Base-by-base conservation (phyloP, 192 early-diverging fungal species). In the Coemansia sp. region DNA sequence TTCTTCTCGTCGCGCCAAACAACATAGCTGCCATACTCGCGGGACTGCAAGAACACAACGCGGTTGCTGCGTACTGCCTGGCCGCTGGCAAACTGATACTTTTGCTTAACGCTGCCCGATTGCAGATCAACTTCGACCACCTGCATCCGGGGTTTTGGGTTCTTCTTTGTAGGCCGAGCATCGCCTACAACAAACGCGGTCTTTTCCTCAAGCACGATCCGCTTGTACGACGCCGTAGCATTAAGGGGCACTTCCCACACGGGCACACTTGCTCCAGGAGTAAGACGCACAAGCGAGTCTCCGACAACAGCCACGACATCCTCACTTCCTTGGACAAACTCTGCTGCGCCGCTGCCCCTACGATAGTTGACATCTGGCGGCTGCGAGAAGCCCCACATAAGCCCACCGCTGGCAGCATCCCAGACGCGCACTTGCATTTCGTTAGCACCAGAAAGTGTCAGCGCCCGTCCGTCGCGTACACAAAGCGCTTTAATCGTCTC, bases 401-500 rank as follows among this genome's bases (percentile, higher is more conserved):
- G 47, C 6, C 39, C 23, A 8, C 61, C 66, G 10, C 44, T 63
- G 24, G 48, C 33, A 4, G 55, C 48, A 25, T 73, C 53, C 74
- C 80, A 83, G 73, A 87, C 87, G 25, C 65, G 76, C 66, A 68
- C 67, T 7, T 59, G 55, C 12, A 66, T 46, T 10, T 51, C 55
- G 57, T 51, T 63, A 21, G 8, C 33, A 6, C 65, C 59, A 2
- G 71, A 70, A 10, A 59, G 63, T 11, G 77, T 74, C 53, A 80
- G 50, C 19, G 55, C 71, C 33, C 54, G 67, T 17, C 42, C 44
- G 51, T 71, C 64, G 41, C 78, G 55, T 25, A 68, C 48, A 43
- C 74, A 64, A 39, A 90, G 69, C 4, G 64, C 57, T 23, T 70
- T 57, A 43, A 95, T 72, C 0, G 66, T 59, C 25, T 91, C 90